phyloP scores from a whole-genome alignment of 352 stramenopile genomes.

The Globisporangium paddicum region DNA sequence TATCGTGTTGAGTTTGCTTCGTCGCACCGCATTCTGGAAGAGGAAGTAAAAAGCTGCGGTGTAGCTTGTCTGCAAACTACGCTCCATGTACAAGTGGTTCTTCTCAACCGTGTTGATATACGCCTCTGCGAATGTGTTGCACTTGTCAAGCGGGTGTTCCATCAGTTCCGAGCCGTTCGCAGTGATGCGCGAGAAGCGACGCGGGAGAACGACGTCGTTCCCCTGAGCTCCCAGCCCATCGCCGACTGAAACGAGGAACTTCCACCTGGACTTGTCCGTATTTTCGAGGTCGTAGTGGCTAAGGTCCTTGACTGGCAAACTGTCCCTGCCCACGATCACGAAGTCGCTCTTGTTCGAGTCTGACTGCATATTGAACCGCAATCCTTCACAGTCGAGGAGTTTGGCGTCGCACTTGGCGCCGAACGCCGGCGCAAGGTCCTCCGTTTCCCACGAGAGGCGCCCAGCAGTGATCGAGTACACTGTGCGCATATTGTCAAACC shows the following conservation, averaged over 20 bases:
- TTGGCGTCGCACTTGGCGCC: background rate
- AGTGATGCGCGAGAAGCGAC: background rate
- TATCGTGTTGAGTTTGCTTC: background rate
- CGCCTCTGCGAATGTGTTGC: constrained; percentile 3
- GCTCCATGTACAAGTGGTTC: constrained; percentile 41
- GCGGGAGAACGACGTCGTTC: constrained; percentile 9
- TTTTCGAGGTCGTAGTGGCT: background rate
- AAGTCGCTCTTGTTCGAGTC: background rate
- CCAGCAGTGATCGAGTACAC: background rate
- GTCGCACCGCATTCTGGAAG: constrained; percentile 24
- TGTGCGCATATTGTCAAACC: background rate
- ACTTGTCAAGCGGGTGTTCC: background rate
- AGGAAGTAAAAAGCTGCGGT: constrained; percentile 29
- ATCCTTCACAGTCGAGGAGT: background rate
- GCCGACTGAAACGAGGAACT: background rate
- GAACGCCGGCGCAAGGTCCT: background rate
- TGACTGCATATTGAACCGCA: background rate
- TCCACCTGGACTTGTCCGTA: constrained; percentile 4
- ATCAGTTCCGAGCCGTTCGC: background rate
- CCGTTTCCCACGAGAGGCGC: background rate
- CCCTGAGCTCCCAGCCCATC: background rate
- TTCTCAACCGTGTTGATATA: constrained; percentile 15
- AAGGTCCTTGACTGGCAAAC: background rate
- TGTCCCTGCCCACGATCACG: background rate
- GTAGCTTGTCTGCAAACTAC: constrained; percentile 28